Conservation (phyloP, 352 stramenopile species). For the Pythium volutum region DNA sequence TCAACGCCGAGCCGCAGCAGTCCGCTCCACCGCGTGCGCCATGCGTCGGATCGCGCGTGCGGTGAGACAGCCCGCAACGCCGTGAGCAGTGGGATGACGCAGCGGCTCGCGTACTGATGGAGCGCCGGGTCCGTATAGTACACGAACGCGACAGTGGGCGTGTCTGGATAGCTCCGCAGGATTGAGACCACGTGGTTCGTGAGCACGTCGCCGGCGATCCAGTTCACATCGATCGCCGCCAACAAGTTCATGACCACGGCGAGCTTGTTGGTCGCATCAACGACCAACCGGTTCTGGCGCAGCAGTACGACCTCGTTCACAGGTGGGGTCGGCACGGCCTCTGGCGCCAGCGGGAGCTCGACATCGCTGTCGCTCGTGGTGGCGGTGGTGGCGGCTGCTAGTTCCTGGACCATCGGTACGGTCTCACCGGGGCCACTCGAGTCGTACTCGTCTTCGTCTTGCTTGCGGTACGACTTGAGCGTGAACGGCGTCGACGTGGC, state of each 20-base stretch:
- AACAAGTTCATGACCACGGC: constrained; percentile 24
- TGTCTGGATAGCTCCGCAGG: constrained; percentile 6
- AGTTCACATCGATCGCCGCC: constrained; percentile 21
- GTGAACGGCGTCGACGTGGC: constrained; percentile 37
- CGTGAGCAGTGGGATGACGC: constrained; percentile 9
- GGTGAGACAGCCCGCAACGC: constrained; percentile 9
- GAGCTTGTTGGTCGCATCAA: constrained; percentile 18
- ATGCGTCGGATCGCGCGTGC: constrained; percentile 6
- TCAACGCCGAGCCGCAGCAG: constrained; percentile 22
- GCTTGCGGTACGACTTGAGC: constrained; percentile 34
- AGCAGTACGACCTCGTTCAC: constrained; percentile 20
- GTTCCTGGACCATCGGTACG: constrained; percentile 1
- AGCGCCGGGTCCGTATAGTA: constrained; percentile 8
- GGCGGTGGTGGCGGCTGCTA: background rate
- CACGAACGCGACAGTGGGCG: background rate
- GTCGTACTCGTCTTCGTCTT: constrained; percentile 32
- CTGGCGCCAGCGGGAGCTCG: background rate
- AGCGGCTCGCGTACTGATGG: constrained; percentile 7
- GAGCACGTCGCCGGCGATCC: constrained; percentile 21
- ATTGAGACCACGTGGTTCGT: constrained; percentile 15
- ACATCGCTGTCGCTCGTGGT: background rate
- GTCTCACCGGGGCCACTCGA: background rate
- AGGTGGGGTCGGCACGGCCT: background rate
- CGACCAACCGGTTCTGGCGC: constrained; percentile 21
- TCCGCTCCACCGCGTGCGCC: constrained; percentile 20